Evolutionary conservation across 208 protist genomes (phyloP), one percentile per base, ranked within the genome.

Genomic region (Strigomonas galati): DNA sequence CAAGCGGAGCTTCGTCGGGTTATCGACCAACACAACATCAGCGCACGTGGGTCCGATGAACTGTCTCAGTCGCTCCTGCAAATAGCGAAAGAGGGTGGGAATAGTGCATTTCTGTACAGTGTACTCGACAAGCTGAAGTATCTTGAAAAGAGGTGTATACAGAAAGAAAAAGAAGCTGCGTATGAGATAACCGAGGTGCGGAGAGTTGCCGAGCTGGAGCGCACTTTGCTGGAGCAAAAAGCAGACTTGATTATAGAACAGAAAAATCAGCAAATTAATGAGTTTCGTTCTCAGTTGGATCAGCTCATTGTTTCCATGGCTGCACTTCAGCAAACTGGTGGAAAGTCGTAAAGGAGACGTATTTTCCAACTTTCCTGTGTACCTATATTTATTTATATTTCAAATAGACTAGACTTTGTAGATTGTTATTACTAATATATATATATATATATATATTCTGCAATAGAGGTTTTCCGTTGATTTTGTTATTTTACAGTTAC

Each of bases 191-290:
- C 62, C 0, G 84, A 96, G 69, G 60, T 81, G 7, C 72, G 71
- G 54, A 78, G 87, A 28, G 57, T 89, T 31, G 76, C 83, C 30
- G 79, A 91, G 10, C 72, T 92, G 43, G 91, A 96, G 67, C 75
- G 80, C 30, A 58, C 53, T 0, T 30, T 94, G 19, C 37, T 76
- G 37, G 78, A 59, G 24, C 78, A 96, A 58, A 87, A 89, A 51
- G 67, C 69, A 15, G 67, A 91, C 35, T 69, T 93, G 40, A 46
- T 84, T 19, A n/a, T 96, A 28, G 76, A 91, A 37, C 61, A 86
- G 44, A 96, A 96, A 69, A 94, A 93, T 67, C 75, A 82, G 40
- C 85, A 96, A 68, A 93, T 96, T 40, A 71, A 82, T 6, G 72
- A 74, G 46, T 96, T 94, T 54, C 81, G 74, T 1, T 21, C 80